These are phyloP conservation scores for Aphanomyces astaci DNA, from an alignment of 352 stramenopile genomes.

Conservation along the genomic window DNA sequence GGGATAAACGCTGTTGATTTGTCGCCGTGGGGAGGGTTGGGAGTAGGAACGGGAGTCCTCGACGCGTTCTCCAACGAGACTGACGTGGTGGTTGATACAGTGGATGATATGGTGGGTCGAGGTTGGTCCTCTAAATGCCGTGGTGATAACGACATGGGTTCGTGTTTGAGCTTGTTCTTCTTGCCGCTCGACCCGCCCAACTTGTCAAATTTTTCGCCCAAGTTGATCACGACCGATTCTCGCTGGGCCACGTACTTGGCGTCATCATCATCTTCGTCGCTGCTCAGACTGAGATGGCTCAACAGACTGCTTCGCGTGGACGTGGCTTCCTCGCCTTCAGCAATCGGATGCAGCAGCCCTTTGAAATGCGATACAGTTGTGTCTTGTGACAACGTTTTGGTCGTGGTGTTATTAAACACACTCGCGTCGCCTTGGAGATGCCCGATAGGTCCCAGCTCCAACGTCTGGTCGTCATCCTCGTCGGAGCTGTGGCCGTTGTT, in stretches of 20 bases:
- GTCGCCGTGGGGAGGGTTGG: too few species aligned
- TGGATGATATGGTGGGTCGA: not conserved
- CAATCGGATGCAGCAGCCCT: constrained; percentile 33
- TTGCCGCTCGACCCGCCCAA: constrained; percentile 33
- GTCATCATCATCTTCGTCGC: constrained; percentile 32
- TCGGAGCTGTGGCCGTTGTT: constrained; percentile 15
- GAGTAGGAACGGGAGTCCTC: too few species aligned
- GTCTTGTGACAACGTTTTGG: not conserved
- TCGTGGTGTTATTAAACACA: constrained; percentile 2
- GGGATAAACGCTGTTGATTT: too few species aligned
- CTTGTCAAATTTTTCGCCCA: constrained; percentile 63
- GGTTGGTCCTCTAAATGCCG: not conserved
- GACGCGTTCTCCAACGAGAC: too few species aligned
- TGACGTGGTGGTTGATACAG: too few species aligned
- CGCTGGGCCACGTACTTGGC: constrained; percentile 53
- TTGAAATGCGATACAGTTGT: not conserved
- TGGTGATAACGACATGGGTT: not conserved
- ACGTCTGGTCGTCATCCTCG: constrained; percentile 35
- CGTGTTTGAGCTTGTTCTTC: not conserved
- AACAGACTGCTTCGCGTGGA: constrained; percentile 60
- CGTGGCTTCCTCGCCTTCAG: constrained; percentile 51
- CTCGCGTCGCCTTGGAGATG: not conserved
- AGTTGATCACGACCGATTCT: constrained; percentile 60
- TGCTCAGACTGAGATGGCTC: constrained; percentile 33
- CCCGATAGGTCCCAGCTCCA: constrained; percentile 28